These are phyloP conservation scores for Sugiyamaella neomexicana DNA, from an alignment of 1,139 yeast species.

Conservation along the genomic window DNA sequence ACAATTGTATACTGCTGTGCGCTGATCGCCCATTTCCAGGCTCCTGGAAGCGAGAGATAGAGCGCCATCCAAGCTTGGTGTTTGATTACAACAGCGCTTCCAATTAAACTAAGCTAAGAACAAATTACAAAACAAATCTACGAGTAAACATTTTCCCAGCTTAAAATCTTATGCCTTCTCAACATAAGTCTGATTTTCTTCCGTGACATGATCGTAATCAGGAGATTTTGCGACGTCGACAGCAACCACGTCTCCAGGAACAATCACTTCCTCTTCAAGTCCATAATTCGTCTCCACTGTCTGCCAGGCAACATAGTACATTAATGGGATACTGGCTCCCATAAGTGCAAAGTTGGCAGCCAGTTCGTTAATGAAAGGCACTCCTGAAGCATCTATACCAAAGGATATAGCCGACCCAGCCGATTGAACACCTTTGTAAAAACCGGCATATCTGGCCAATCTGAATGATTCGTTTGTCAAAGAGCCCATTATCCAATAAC, in stretches of 20 bases:
- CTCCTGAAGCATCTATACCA: conserved; percentile 27
- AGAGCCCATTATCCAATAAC: conserved; percentile 29
- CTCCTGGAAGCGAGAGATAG: too few relatives aligned
- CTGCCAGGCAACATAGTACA: conserved; percentile 24
- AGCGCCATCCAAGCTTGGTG: too few relatives aligned
- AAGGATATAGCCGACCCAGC: conserved; percentile 28
- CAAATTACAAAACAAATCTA: neutral
- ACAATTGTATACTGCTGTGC: too few relatives aligned
- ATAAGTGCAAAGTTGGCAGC: conserved; percentile 25
- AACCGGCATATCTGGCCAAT: conserved; percentile 27
- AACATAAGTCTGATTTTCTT: neutral
- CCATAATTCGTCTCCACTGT: conserved; percentile 26
- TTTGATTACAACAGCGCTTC: too few relatives aligned
- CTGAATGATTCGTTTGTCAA: conserved; percentile 25
- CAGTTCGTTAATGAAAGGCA: conserved; percentile 27
- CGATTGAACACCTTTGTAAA: conserved; percentile 27
- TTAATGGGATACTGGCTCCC: conserved; percentile 24
- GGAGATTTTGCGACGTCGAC: neutral
- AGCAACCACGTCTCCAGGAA: conserved; percentile 17
- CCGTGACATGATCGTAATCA: neutral
- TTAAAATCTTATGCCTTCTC: neutral
- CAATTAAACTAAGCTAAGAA: neutral
- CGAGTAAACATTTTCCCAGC: neutral
- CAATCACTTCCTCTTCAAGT: conserved; percentile 24
- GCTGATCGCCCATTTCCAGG: too few relatives aligned